Percentiles rank a stretch among this genome's conserved stretches.
Conservation (phyloP, 1,284 basidiomycete species). For the Sutorius eximius region DNA sequence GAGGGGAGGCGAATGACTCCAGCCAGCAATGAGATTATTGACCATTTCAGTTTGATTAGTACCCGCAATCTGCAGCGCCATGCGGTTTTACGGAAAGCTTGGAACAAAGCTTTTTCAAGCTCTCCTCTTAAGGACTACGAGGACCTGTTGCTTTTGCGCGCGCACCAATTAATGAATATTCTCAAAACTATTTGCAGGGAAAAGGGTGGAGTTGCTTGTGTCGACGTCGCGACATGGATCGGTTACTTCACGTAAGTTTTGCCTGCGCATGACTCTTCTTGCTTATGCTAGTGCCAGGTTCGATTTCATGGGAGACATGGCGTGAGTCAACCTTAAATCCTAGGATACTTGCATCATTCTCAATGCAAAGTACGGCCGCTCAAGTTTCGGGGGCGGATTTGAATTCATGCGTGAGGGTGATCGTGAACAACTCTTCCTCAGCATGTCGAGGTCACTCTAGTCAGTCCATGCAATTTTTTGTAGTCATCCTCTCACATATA, state of each 20-base stretch:
- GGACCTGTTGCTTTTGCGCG: slow-evolving; percentile 34
- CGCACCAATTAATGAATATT: slow-evolving; percentile 35
- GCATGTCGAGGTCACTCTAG: slow-evolving; percentile 25
- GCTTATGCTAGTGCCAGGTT: slow-evolving; percentile 15
- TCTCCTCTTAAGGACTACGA: slow-evolving; percentile 41
- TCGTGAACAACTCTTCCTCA: slow-evolving; percentile 12
- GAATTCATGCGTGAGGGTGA: slow-evolving; percentile 26
- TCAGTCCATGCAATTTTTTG: slow-evolving; percentile 6
- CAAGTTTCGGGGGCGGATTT: slow-evolving; percentile 27
- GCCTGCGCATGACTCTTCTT: neutral
- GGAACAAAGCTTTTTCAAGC: slow-evolving; percentile 43
- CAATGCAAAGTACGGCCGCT: neutral
- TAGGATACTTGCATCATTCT: neutral
- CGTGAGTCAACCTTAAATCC: slow-evolving; percentile 18
- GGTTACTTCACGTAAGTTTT: slow-evolving; percentile 22
- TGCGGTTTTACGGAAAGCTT: slow-evolving; percentile 39
- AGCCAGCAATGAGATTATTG: slow-evolving; percentile 12
- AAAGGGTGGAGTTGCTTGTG: slow-evolving; percentile 4
- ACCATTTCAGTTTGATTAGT: slow-evolving; percentile 30
- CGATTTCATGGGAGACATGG: slow-evolving; percentile 32
- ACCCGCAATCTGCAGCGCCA: slow-evolving; percentile 38
- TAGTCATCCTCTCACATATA: slow-evolving; percentile 6
- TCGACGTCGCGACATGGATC: slow-evolving; percentile 24
- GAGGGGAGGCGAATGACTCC: slow-evolving; percentile 22
- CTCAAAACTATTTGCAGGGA: slow-evolving; percentile 22